Evolutionary conservation across 2,329 filamentous ascomycete species (phyloP), one percentile per base, ranked within the genome.

Genomic region (Alternaria ventricosa): DNA sequence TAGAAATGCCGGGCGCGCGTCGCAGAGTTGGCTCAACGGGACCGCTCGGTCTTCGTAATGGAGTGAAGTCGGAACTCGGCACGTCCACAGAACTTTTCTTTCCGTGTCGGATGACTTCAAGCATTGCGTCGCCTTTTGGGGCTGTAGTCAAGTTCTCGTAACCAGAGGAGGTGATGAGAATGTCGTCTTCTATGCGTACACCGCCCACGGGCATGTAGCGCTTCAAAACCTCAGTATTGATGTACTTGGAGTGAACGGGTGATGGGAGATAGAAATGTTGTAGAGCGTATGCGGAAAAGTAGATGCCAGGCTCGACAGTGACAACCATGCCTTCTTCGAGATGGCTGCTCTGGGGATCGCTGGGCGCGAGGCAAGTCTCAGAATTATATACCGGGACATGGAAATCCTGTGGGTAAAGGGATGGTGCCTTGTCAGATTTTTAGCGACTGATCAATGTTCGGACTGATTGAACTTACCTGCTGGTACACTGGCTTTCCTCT

Each of bases 231-330:
- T 85, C 81, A 44, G 84, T 82, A 75, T 97, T 89, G 72, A 97
- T 97, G 75, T 89, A 96, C 74, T 90, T 89, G 57, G 87, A 86
- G 74, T 94, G 89, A 51, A 88, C 86, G 0, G 91, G 88, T 68
- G 94, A 89, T 51, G 89, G 85, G 12, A 97, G 84, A 76, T 91
- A 96, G 0, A 93, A 92, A 47, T 72, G 74, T 10, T 90, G 87
- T 65, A 97, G 92, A 68, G 96, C 96, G 77, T 94, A 97, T 20
- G 88, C 87, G 81, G 93, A 97, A 80, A 97, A 97, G 82, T 97
- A 97, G 66, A 87, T 82, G 15, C 86, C 85, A 10, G 85, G 85
- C 67, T 87, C 85, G 15, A 87, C 82, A 1, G 85, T 87, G 20
- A 87, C 79, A n/a, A 87, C 81, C 85, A 87, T 87, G 4, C 84